Conservation (phyloP, 768 basidiomycete genomes). For the Candolleomyces efflorescens region DNA sequence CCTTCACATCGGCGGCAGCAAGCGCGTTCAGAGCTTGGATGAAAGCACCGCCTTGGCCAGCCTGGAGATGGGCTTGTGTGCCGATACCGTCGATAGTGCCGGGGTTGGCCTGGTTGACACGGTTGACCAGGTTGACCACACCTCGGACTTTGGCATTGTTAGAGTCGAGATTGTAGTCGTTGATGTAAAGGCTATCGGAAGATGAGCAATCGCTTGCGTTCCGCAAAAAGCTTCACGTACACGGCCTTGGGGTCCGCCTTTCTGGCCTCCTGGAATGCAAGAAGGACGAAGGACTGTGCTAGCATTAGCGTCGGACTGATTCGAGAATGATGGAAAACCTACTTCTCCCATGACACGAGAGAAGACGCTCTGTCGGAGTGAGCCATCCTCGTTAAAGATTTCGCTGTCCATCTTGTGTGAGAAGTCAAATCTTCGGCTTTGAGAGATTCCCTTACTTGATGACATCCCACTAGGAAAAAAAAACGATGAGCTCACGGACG, state of each 20-base stretch:
- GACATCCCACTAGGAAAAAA: slow-evolving; percentile 27
- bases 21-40: slow-evolving; percentile 33
- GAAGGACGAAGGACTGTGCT: slow-evolving; percentile 34
- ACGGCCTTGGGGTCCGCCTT: slow-evolving; percentile 39
- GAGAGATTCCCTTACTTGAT: slow-evolving; percentile 24
- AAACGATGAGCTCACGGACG: not conserved
- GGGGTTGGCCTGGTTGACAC: slow-evolving; percentile 31
- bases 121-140: slow-evolving; percentile 36
- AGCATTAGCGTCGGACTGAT: no score
- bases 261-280: slow-evolving; percentile 44
- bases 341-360: slow-evolving; percentile 36
- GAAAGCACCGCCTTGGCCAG: no score
- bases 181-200: slow-evolving; percentile 32
- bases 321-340: no score
- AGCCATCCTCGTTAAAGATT: slow-evolving; percentile 43
- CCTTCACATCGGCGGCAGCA: slow-evolving; percentile 32
- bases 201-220: not conserved
- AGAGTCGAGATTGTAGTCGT: slow-evolving; percentile 48
- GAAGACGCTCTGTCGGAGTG: slow-evolving; percentile 36
- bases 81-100: slow-evolving; percentile 47
- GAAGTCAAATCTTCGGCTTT: not conserved
- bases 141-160: slow-evolving; percentile 42
- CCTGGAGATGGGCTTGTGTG: slow-evolving; percentile 41
- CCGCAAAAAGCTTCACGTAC: slow-evolving; percentile 10
- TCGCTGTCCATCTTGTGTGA: slow-evolving; percentile 26